phyloP scores from a whole-genome alignment of 495 filamentous ascomycete species.

The Lophiotrema nucula region DNA sequence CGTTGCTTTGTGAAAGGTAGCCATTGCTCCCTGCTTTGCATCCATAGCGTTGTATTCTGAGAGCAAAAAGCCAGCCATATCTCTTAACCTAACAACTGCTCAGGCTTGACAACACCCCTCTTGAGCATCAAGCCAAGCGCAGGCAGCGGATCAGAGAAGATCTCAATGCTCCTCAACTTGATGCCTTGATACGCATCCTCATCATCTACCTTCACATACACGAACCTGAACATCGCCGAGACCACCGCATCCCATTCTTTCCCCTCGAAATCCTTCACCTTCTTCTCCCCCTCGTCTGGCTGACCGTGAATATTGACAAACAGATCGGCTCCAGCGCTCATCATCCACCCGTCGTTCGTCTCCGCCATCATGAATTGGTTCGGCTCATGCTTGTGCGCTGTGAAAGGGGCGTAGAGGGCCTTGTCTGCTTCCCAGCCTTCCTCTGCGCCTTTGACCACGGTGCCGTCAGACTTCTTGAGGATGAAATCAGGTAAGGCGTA shows the following conservation, averaged over 20 bases:
- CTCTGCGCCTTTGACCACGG: slow-evolving; percentile 6
- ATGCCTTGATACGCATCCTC: slow-evolving; percentile 1
- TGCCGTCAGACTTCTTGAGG: slow-evolving; percentile 11
- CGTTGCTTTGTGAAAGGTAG: too few species aligned
- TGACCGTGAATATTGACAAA: slow-evolving; percentile 5
- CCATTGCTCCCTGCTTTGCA: too few species aligned
- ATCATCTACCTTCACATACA: slow-evolving; percentile 30
- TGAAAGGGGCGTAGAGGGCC: slow-evolving; percentile 12
- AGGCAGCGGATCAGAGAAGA: slow-evolving; percentile 11
- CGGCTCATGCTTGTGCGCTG: slow-evolving; percentile 7
- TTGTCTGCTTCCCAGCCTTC: slow-evolving; percentile 5
- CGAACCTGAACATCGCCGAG: slow-evolving; percentile 4
- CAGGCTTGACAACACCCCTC: slow-evolving; percentile 6
- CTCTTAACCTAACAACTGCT: slow-evolving; percentile 7
- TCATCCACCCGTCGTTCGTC: slow-evolving; percentile 14
- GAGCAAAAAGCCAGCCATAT: too few species aligned
- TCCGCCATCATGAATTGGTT: background rate
- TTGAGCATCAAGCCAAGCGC: slow-evolving; percentile 9
- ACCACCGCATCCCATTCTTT: slow-evolving; percentile 17
- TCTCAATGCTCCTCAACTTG: slow-evolving; percentile 2
- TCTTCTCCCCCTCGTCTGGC: background rate
- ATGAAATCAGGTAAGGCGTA: background rate
- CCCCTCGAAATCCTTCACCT: slow-evolving; percentile 7
- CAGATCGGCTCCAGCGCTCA: slow-evolving; percentile 8
- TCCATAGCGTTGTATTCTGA: too few species aligned